Percentiles rank a stretch among this genome's conserved stretches.
Evolutionary conservation across 2,329 filamentous ascomycete species (phyloP).

Genomic region (Aspergillus tanneri): DNA sequence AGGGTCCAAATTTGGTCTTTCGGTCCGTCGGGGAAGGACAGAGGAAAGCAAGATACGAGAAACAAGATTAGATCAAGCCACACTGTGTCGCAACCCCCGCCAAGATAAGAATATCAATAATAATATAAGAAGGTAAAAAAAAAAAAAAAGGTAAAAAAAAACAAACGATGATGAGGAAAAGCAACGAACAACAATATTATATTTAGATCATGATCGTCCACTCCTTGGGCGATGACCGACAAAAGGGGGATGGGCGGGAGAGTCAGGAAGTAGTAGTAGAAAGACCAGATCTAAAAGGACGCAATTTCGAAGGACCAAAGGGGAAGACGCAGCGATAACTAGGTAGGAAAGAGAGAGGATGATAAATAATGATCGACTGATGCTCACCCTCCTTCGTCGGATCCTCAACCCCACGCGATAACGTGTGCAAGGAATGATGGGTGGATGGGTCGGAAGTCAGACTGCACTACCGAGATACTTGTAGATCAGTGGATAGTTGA

Average conservation of each 20-base stretch:
- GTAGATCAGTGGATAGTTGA: background rate
- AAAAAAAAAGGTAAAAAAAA: background rate
- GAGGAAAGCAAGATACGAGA: background rate
- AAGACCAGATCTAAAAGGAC: background rate
- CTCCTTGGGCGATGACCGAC: background rate
- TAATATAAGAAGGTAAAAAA: background rate
- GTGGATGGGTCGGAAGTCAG: background rate
- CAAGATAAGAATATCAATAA: background rate
- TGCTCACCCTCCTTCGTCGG: background rate
- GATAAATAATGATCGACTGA: constrained; percentile 4
- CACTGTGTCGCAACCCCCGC: background rate
- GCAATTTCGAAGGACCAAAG: background rate
- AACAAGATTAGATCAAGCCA: background rate
- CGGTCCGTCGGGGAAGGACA: background rate
- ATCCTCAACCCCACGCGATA: constrained; percentile 10
- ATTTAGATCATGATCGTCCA: background rate
- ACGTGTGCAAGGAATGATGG: constrained; percentile 4
- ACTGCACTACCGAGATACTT: too few species aligned
- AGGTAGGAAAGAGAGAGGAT: constrained; percentile 1
- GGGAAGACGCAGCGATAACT: background rate
- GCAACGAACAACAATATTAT: background rate
- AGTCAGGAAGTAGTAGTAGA: background rate
- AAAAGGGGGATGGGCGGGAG: background rate
- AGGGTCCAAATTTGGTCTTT: background rate
- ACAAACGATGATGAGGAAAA: background rate